phyloP scores from a whole-genome alignment of 2,329 filamentous ascomycete species.

The Westerdykella ornata region DNA sequence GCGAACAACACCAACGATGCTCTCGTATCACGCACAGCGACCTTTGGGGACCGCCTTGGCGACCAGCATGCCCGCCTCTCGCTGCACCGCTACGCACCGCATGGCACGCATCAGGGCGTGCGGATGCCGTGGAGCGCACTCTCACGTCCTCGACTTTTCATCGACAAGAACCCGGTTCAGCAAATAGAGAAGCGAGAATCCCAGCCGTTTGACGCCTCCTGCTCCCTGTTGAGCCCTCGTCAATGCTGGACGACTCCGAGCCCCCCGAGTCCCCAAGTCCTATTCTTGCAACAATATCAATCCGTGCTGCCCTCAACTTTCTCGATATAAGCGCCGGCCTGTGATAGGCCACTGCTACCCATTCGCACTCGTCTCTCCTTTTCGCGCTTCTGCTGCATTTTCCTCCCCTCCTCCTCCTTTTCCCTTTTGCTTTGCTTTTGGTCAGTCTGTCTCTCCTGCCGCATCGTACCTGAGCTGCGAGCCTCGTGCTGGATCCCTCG shows the following conservation, averaged over 20 bases:
- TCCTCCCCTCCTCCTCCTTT: slow-evolving; percentile 14
- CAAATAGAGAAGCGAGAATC: slow-evolving; percentile 23
- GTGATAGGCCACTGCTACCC: slow-evolving; percentile 31
- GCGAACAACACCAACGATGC: slow-evolving; percentile 29
- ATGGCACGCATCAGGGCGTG: slow-evolving; percentile 8
- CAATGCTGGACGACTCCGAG: slow-evolving; percentile 20
- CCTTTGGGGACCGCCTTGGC: slow-evolving; percentile 24
- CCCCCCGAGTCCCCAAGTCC: slow-evolving; percentile 17
- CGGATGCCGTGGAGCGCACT: slow-evolving; percentile 2
- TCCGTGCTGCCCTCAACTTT: slow-evolving; percentile 20
- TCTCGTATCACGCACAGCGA: slow-evolving; percentile 15
- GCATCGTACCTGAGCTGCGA: slow-evolving; percentile 13
- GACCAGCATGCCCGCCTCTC: slow-evolving; percentile 17
- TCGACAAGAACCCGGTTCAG: slow-evolving; percentile 20
- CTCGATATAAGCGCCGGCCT: slow-evolving; percentile 30
- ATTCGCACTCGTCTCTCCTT: slow-evolving; percentile 21
- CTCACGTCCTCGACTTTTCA: slow-evolving; percentile 21
- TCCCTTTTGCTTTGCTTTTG: slow-evolving; percentile 16
- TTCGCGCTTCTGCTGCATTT: slow-evolving; percentile 28
- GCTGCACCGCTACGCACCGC: slow-evolving; percentile 11
- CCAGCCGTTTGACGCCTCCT: slow-evolving; percentile 33
- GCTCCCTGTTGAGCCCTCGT: slow-evolving; percentile 19
- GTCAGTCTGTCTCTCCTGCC: slow-evolving; percentile 31
- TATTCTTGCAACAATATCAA: slow-evolving; percentile 34
- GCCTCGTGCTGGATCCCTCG: slow-evolving; percentile 12